Evolutionary conservation across 2,329 filamentous ascomycete species (phyloP).

Genomic region (Dryadomyces quercus-mongolicae): DNA sequence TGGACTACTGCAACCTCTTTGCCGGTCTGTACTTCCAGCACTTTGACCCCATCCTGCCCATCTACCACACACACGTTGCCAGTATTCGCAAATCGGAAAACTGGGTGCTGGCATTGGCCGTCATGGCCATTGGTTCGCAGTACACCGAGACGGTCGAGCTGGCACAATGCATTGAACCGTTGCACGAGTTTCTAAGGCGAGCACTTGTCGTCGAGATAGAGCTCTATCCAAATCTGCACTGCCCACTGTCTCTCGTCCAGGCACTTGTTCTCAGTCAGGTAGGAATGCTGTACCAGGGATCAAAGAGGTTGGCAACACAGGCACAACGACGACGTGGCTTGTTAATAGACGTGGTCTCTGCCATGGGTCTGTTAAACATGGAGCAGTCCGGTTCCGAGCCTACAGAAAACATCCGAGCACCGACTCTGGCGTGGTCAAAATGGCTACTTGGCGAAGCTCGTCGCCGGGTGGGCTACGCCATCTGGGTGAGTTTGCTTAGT

Average conservation of each 20-base stretch:
- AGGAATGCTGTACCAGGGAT: constrained; percentile 7
- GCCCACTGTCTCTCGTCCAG: neutral
- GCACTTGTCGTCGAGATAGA: constrained; percentile 1
- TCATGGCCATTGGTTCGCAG: constrained; percentile 15
- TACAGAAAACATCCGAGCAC: neutral
- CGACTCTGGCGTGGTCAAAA: neutral
- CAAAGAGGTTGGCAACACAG: neutral
- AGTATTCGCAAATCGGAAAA: constrained; percentile 4
- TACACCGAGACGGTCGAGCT: constrained; percentile 15
- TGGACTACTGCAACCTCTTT: constrained; percentile 18
- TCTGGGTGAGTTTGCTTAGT: constrained; percentile 2
- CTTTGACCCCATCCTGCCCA: constrained; percentile 20
- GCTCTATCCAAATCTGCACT: neutral
- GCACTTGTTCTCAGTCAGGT: constrained; percentile 5
- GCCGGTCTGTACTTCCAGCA: constrained; percentile 20
- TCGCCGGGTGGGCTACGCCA: constrained; percentile 6
- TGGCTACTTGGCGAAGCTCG: constrained; percentile 3
- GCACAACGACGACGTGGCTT: neutral
- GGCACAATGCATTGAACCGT: constrained; percentile 9
- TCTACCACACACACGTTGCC: constrained; percentile 14
- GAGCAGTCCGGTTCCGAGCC: neutral
- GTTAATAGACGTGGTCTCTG: neutral
- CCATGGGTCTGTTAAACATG: neutral
- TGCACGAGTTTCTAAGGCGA: constrained; percentile 16
- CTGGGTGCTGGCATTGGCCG: constrained; percentile 14